A percentile compares a stretch with the other conserved stretches of the same genome.
phyloP scores from a whole-genome alignment of 176 grass and related monocot species.

The Oryza officinalis region DNA sequence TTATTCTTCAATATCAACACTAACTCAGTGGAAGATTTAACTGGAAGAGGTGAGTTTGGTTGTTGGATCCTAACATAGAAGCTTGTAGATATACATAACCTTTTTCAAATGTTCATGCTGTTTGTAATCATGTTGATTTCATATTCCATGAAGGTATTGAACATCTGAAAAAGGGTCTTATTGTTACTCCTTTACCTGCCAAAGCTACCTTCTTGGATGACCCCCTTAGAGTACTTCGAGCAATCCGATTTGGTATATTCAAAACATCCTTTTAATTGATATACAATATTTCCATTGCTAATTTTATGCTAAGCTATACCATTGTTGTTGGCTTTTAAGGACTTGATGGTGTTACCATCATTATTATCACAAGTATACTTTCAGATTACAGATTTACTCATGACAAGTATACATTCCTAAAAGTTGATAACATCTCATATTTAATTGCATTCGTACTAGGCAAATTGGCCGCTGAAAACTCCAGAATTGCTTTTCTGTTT shows the following conservation, averaged over 20 bases:
- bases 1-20: conserved; percentile 97
- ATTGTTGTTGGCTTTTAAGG: neutral
- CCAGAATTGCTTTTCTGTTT: conserved; percentile 2
- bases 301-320: neutral
- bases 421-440: conserved; percentile 21
- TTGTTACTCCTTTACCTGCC: conserved; percentile 88
- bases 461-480: neutral
- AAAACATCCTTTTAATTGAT: conserved; percentile 8
- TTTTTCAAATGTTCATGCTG: conserved; percentile 17
- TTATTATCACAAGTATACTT: neutral
- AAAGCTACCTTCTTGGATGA: conserved; percentile 96
- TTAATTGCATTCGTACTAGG: neutral
- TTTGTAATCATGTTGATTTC: conserved; percentile 27
- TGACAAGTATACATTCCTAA: conserved; percentile 8
- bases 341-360: too few relatives aligned
- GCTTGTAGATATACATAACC: neutral
- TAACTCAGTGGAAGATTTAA: conserved; percentile 84
- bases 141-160: conserved; percentile 64
- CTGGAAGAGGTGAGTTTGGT: conserved; percentile 67
- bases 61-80: conserved; percentile 16
- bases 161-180: conserved; percentile 69
- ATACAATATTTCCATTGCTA: conserved; percentile 6
- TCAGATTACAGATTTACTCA: conserved; percentile 2
- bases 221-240: conserved; percentile 96
- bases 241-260: conserved; percentile 87